These are phyloP conservation scores for Furcasterigmium furcatum DNA, from an alignment of 2,329 filamentous ascomycete species.

Conservation along the genomic window DNA sequence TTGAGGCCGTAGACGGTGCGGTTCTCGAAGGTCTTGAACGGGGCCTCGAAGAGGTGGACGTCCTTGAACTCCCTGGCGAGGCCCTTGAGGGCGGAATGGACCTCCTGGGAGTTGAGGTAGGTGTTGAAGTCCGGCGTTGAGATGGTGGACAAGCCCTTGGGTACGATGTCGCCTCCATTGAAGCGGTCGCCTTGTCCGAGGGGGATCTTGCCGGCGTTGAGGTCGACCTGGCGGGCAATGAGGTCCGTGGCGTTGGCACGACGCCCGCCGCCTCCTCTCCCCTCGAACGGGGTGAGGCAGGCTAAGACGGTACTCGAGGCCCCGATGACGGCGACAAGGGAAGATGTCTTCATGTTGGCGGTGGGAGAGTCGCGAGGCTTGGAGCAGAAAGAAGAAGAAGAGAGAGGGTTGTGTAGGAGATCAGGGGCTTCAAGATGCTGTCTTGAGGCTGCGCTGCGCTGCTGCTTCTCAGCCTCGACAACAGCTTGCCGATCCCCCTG, in stretches of 20 bases:
- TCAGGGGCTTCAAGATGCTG: not conserved
- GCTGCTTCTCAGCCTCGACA: no score
- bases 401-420: not conserved
- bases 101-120: slow-evolving; percentile 42
- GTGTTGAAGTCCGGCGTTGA: slow-evolving; percentile 24
- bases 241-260: not conserved
- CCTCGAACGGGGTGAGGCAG: not conserved
- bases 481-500: no score
- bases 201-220: not conserved
- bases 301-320: not conserved
- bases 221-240: not conserved
- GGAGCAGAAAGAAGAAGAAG: not conserved
- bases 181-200: slow-evolving; percentile 9
- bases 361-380: not conserved
- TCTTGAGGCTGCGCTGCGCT: not conserved
- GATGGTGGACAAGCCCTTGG: slow-evolving; percentile 26
- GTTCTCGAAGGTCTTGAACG: slow-evolving; percentile 38
- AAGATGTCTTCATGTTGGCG: not conserved
- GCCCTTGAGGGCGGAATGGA: slow-evolving; percentile 37
- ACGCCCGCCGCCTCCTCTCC: not conserved
- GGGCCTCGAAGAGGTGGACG: slow-evolving; percentile 33
- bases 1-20: slow-evolving; percentile 33
- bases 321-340: not conserved
- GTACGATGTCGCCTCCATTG: slow-evolving; percentile 11
- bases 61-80: slow-evolving; percentile 34